Evolutionary conservation across 306 rosid genomes (phyloP), one percentile per base, ranked within the genome.

Genomic region (Hippophae gyantsensis): DNA sequence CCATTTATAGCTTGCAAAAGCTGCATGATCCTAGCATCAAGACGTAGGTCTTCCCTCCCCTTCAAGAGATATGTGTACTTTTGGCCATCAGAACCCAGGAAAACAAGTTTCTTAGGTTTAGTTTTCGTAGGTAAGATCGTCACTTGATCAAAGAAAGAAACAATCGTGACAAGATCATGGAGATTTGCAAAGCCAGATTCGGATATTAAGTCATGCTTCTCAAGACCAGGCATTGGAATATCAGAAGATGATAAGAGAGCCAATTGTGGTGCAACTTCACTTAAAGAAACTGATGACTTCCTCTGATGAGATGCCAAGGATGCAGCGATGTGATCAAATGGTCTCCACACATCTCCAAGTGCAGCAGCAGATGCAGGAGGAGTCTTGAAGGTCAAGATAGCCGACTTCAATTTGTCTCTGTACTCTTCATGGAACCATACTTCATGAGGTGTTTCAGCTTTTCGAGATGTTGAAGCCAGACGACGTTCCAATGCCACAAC

Each of bases 161-260:
- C 82, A 81, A 90, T 84, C 60, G 87, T 86, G 64, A 90, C 89
- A 69, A 74, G 82, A 58, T 88, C 95, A 42, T 72, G 79, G 56
- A 84, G 83, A 78, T 60, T 74, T 65, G 76, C 58, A 72, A 76
- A 50, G 54, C 69, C 82, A 58, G 88, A 73, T 60, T 78, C 94
- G 23, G 86, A 79, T 50, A 79, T 61, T 51, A 77, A 72, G 57
- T 81, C 73, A 62, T 77, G 86, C 77, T 82, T 86, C 85, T 90
- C 97, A 69, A 90, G 93, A 70, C 95, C 95, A 63, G 97, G 97
- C 90, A 90, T 90, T 27, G 97, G 97, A 67, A 90, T 90, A 74
- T 86, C 95, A 51, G 95, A 84, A 57, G 90, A 86, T 72, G 90
- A 90, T 65, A 90, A 66, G 62, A 78, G 50, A 67, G 94, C 81